Evolutionary conservation across 2,329 filamentous ascomycete species (phyloP).

Genomic region (Fusarium lateritium): DNA sequence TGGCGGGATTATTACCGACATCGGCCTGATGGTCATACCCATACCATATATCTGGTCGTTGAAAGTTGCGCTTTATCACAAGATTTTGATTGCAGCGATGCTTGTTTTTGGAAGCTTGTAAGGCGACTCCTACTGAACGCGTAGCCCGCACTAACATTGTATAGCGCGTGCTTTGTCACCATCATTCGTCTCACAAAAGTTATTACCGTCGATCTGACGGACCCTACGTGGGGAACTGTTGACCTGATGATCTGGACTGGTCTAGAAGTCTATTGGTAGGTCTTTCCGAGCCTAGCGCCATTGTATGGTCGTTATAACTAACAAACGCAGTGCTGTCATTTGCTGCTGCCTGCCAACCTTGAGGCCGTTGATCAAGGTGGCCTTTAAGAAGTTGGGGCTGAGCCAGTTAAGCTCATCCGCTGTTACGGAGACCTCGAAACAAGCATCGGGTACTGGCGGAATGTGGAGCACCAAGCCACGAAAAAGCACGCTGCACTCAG

Average conservation of each 20-base stretch:
- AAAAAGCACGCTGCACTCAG: not conserved
- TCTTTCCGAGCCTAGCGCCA: accelerated
- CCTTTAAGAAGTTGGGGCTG: not conserved
- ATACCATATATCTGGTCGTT: constrained; percentile 10
- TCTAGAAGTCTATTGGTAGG: constrained; percentile 11
- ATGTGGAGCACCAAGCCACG: not conserved
- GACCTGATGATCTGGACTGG: constrained; percentile 18
- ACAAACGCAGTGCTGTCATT: not conserved
- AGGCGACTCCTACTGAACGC: not conserved
- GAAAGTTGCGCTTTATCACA: constrained; percentile 1
- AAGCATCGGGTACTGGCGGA: not conserved
- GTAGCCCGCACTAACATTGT: not conserved
- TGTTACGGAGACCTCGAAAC: not conserved
- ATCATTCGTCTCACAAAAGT: constrained; percentile 17
- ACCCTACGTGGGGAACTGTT: constrained; percentile 18
- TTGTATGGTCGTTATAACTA: accelerated
- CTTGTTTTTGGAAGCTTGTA: constrained; percentile 22
- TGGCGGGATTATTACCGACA: constrained; percentile 12
- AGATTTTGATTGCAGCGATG: constrained; percentile 11
- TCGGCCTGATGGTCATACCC: constrained; percentile 10
- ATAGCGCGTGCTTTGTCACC: constrained; percentile 4
- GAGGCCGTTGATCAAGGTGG: not conserved
- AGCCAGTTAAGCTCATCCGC: not conserved
- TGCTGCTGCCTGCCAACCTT: constrained; percentile 7
- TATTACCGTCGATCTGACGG: not conserved